These are phyloP conservation scores for Exophiala sideris DNA, from an alignment of 2,329 filamentous ascomycete genomes.

Conservation along the genomic window DNA sequence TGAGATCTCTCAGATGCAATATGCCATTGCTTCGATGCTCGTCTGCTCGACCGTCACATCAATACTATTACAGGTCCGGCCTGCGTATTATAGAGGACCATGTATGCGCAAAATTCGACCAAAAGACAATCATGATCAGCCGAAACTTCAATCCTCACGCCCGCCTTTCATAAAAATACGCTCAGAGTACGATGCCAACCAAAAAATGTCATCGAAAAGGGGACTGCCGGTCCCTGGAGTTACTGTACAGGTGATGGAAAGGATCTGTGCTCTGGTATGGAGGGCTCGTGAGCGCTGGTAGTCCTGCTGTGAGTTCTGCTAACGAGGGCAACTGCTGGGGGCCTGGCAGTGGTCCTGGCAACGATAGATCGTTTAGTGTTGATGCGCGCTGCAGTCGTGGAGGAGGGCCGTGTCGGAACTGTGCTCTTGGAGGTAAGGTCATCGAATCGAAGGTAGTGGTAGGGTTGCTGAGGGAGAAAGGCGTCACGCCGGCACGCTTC, in stretches of 20 bases:
- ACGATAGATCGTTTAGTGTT: conserved; percentile 33
- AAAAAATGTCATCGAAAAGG: conserved; percentile 29
- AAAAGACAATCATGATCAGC: conserved; percentile 29
- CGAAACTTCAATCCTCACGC: conserved; percentile 30
- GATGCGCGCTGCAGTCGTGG: conserved; percentile 41
- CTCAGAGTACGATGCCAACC: conserved; percentile 19
- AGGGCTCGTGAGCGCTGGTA: conserved; percentile 43
- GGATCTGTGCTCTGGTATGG: conserved; percentile 27
- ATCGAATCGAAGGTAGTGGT: conserved; percentile 11
- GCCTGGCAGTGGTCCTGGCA: conserved; percentile 34
- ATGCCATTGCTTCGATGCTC: no score
- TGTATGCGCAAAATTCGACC: conserved; percentile 27
- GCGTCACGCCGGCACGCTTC: conserved; percentile 79
- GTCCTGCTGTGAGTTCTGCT: conserved; percentile 46
- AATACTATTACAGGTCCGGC: conserved; percentile 32
- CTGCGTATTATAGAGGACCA: conserved; percentile 39
- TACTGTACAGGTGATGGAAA: conserved; percentile 33
- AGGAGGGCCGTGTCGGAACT: conserved; percentile 15
- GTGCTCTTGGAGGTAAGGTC: conserved; percentile 13
- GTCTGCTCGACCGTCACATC: neutral
- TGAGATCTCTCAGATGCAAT: conserved; percentile 3
- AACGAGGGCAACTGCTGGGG: conserved; percentile 42
- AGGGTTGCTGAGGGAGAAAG: conserved; percentile 67
- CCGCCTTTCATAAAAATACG: conserved; percentile 31
- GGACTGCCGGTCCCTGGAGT: conserved; percentile 34